phyloP scores from a whole-genome alignment of 2,329 filamentous ascomycete genomes.

The Berkeleyomyces rouxiae region DNA sequence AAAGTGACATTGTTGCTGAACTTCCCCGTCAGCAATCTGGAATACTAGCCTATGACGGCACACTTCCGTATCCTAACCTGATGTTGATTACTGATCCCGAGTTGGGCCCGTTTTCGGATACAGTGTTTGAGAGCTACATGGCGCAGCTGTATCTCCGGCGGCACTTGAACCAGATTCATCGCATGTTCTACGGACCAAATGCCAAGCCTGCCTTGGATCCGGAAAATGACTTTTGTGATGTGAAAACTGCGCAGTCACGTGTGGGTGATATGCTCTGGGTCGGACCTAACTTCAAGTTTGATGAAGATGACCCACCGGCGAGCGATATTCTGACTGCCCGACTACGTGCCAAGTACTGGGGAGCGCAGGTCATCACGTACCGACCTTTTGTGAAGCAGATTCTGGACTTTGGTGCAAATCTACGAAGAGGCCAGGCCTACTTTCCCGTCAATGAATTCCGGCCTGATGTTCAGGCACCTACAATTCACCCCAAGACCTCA shows the following conservation, averaged over 20 bases:
- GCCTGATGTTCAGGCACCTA: slow-evolving; percentile 23
- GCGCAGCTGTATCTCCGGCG: slow-evolving; percentile 49
- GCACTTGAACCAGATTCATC: slow-evolving; percentile 46
- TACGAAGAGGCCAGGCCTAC: slow-evolving; percentile 22
- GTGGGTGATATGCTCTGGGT: slow-evolving; percentile 28
- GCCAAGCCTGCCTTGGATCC: slow-evolving; percentile 16
- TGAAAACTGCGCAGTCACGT: slow-evolving; percentile 20
- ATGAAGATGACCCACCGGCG: slow-evolving; percentile 53
- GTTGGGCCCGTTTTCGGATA: slow-evolving; percentile 24
- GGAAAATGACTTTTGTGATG: slow-evolving; percentile 25
- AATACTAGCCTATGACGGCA: slow-evolving; percentile 42
- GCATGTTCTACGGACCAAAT: slow-evolving; percentile 34
- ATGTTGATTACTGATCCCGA: slow-evolving; percentile 19
- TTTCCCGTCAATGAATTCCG: slow-evolving; percentile 21
- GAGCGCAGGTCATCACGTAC: slow-evolving; percentile 76
- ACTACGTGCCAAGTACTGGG: slow-evolving; percentile 86
- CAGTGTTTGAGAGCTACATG: slow-evolving; percentile 41
- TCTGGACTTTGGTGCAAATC: slow-evolving; percentile 29
- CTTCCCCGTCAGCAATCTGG: slow-evolving; percentile 46
- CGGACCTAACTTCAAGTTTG: slow-evolving; percentile 36
- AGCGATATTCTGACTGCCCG: slow-evolving; percentile 65
- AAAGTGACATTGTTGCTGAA: slow-evolving; percentile 89
- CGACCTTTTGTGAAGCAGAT: slow-evolving; percentile 53
- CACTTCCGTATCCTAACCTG: slow-evolving; percentile 50
- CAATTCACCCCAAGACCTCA: slow-evolving; percentile 22